phyloP scores from a whole-genome alignment of 495 filamentous ascomycete genomes.

The Aspergillus heteromorphus region DNA sequence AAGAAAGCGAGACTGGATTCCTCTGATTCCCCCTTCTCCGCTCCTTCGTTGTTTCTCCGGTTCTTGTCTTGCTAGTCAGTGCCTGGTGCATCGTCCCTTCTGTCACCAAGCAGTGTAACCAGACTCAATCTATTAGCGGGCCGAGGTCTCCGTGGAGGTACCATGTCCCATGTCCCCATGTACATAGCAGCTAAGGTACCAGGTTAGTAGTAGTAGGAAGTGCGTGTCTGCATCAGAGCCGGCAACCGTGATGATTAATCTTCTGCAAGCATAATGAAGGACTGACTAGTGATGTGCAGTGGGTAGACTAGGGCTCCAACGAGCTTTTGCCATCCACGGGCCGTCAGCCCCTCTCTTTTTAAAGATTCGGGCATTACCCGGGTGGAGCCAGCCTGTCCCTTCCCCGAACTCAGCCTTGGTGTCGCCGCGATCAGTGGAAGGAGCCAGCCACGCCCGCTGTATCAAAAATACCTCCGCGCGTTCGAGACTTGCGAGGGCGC shows the following conservation, averaged over 20 bases:
- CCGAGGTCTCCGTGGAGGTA: no score
- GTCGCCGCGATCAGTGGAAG: neutral
- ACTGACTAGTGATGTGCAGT: neutral
- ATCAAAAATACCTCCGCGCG: neutral
- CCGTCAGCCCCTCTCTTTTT: slow-evolving; percentile 21
- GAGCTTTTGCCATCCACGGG: slow-evolving; percentile 18
- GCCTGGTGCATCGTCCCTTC: neutral
- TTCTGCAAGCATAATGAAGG: slow-evolving; percentile 12
- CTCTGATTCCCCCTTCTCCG: neutral
- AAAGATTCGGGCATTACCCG: slow-evolving; percentile 19
- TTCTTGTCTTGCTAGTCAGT: no score
- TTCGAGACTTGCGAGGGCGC: no score
- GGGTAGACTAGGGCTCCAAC: slow-evolving; percentile 3
- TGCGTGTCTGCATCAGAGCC: neutral
- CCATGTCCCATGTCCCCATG: no score
- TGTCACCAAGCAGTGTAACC: slow-evolving; percentile 5
- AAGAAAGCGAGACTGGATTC: neutral
- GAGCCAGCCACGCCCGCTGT: neutral
- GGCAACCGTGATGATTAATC: slow-evolving; percentile 3
- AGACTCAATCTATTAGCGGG: neutral
- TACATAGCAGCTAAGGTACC: no score
- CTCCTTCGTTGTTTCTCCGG: neutral
- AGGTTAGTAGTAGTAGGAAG: no score
- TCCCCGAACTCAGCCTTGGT: slow-evolving; percentile 12
- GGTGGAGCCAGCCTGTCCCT: slow-evolving; percentile 12